Conservation (phyloP, 208 protist species). For the Trypanosoma theileri region DNA sequence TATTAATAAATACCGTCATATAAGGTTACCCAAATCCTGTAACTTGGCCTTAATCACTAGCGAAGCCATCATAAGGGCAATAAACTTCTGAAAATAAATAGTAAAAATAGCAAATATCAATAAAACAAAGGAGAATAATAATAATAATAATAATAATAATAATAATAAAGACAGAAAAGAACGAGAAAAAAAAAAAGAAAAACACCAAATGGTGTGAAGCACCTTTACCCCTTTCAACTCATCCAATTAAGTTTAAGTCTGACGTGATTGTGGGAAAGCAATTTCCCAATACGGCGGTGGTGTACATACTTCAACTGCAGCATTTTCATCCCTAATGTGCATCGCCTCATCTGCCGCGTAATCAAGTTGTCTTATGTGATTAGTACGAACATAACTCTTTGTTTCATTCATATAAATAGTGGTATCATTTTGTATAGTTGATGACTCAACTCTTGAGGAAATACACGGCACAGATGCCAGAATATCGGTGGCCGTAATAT, state of each 20-base stretch:
- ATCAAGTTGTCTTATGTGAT: conserved; percentile 9
- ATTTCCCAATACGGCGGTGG: conserved; percentile 78
- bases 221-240: neutral
- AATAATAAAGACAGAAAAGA: too few species aligned
- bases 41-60: too few species aligned
- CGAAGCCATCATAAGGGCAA: too few species aligned
- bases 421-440: neutral
- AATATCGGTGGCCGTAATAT: conserved; percentile 31
- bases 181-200: too few species aligned
- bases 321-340: neutral
- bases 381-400: conserved; percentile 20
- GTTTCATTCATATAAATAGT: neutral
- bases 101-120: neutral
- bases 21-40: too few species aligned
- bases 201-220: too few species aligned
- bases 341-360: conserved; percentile 15
- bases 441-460: neutral
- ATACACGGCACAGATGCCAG: conserved; percentile 29
- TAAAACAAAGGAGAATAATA: conserved; percentile 13
- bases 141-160: too few species aligned
- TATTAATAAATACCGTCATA: too few species aligned
- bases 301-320: conserved; percentile 29
- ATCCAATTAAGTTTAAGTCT: neutral
- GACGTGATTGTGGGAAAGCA: conserved; percentile 33
- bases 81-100: neutral